Evolutionary conservation across 225 moss, liverwort and hornwort species (phyloP).

Genomic region (Asterella californica): DNA sequence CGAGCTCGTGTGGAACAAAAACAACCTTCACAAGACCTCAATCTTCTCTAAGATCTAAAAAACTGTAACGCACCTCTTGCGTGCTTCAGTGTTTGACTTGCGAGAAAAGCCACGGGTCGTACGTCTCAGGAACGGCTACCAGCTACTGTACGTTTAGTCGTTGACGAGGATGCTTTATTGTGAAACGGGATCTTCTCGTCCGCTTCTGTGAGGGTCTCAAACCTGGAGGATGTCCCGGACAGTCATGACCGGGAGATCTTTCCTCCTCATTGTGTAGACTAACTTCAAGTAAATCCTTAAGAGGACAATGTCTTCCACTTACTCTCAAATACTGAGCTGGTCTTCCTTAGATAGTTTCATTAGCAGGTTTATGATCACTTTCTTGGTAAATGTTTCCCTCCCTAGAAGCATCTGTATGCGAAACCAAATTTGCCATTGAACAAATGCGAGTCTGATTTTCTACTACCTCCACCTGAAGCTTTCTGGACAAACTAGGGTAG

Average conservation of each 20-base stretch:
- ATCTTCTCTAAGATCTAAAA: slow-evolving; percentile 19
- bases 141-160: slow-evolving; percentile 33
- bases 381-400: neutral
- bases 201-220: neutral
- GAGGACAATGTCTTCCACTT: neutral
- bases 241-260: neutral
- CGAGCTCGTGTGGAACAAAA: neutral
- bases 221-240: neutral
- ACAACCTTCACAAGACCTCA: neutral
- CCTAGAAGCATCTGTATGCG: neutral
- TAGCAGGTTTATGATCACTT: neutral
- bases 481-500: neutral
- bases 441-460: neutral
- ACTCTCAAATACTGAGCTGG: slow-evolving; percentile 25
- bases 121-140: slow-evolving; percentile 53
- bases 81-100: slow-evolving; percentile 55
- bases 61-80: slow-evolving; percentile 40
- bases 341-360: slow-evolving; percentile 18
- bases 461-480: neutral
- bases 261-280: neutral
- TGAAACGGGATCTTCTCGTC: neutral
- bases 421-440: neutral
- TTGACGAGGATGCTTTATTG: slow-evolving; percentile 7
- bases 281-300: slow-evolving; percentile 5
- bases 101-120: slow-evolving; percentile 72